Percentiles rank a stretch among this genome's conserved stretches.
phyloP scores from a whole-genome alignment of 2,329 filamentous ascomycete species.

The Ophiostoma himal-ulmi region DNA sequence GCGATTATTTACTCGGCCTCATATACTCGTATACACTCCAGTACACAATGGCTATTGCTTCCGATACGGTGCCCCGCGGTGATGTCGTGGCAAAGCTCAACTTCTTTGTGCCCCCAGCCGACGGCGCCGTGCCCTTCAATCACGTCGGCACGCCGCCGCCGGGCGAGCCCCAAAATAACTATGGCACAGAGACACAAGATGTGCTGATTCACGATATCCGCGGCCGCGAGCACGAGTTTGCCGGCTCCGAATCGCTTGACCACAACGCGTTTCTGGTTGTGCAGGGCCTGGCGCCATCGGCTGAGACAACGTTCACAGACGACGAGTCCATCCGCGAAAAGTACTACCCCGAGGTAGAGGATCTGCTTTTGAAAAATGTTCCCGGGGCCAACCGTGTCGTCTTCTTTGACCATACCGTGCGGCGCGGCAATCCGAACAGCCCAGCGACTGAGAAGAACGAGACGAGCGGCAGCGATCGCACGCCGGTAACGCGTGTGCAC shows the following conservation, averaged over 20 bases:
- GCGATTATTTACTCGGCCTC: background rate
- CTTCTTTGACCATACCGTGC: constrained; percentile 85
- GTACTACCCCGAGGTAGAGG: constrained; percentile 83
- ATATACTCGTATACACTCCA: background rate
- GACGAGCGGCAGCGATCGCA: constrained; percentile 36
- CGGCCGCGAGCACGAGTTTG: constrained; percentile 49
- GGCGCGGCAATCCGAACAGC: constrained; percentile 55
- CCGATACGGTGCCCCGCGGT: constrained; percentile 45
- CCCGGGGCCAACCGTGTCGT: constrained; percentile 61
- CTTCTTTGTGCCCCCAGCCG: constrained; percentile 58
- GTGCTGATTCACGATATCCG: constrained; percentile 68
- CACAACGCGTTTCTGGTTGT: constrained; percentile 62
- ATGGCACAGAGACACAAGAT: constrained; percentile 42
- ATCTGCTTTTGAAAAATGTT: constrained; percentile 60
- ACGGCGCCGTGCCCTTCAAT: constrained; percentile 57
- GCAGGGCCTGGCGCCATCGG: constrained; percentile 49
- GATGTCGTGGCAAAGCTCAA: constrained; percentile 56
- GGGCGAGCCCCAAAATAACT: constrained; percentile 62
- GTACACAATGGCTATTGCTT: background rate
- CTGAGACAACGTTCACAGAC: constrained; percentile 57
- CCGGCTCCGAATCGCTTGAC: constrained; percentile 30
- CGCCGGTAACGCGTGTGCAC: constrained; percentile 67
- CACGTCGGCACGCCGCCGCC: constrained; percentile 59
- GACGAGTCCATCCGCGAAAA: constrained; percentile 61
- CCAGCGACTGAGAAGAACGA: background rate